Conservation (phyloP, 768 basidiomycete species). For the Naematelia aurantialba region DNA sequence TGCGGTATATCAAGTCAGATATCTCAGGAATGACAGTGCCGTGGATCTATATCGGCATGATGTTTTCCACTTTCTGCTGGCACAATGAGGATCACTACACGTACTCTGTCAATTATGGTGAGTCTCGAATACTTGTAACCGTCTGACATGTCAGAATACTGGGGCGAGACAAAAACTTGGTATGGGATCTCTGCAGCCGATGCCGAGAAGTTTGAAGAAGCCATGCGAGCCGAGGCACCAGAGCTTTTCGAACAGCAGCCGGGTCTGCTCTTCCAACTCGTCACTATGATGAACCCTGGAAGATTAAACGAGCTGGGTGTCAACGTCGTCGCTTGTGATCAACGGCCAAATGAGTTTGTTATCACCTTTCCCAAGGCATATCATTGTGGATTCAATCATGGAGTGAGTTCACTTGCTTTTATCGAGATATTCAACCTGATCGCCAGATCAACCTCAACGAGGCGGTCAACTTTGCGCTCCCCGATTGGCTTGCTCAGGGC, state of each 20-base stretch:
- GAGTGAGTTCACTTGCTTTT: conserved; percentile 58
- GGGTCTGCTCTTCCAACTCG: conserved; percentile 91
- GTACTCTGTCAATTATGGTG: conserved; percentile 90
- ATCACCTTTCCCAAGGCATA: conserved; percentile 97
- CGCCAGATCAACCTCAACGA: conserved; percentile 95
- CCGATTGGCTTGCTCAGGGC: conserved; percentile 87
- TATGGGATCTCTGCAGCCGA: conserved; percentile 96
- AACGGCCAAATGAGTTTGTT: conserved; percentile 94
- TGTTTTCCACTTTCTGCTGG: conserved; percentile 99
- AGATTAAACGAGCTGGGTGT: conserved; percentile 82
- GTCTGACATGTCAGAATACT: conserved; percentile 66
- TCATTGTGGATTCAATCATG: conserved; percentile 97
- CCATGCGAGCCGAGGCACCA: conserved; percentile 90
- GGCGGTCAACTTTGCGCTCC: conserved; percentile 95
- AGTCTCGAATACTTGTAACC: conserved; percentile 6
- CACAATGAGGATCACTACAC: conserved; percentile 99
- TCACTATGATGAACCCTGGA: conserved; percentile 94
- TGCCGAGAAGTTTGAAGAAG: conserved; percentile 92
- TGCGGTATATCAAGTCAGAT: conserved; percentile 96
- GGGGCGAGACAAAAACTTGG: conserved; percentile 99
- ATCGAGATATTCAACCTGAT: conserved; percentile 13
- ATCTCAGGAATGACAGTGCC: conserved; percentile 99
- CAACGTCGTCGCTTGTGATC: conserved; percentile 88
- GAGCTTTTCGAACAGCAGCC: conserved; percentile 98
- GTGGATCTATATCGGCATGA: conserved; percentile 99